A percentile compares a stretch with the other conserved stretches of the same genome.
Conservation (phyloP, 345 rosid species). For the Melastoma malabathricum region DNA sequence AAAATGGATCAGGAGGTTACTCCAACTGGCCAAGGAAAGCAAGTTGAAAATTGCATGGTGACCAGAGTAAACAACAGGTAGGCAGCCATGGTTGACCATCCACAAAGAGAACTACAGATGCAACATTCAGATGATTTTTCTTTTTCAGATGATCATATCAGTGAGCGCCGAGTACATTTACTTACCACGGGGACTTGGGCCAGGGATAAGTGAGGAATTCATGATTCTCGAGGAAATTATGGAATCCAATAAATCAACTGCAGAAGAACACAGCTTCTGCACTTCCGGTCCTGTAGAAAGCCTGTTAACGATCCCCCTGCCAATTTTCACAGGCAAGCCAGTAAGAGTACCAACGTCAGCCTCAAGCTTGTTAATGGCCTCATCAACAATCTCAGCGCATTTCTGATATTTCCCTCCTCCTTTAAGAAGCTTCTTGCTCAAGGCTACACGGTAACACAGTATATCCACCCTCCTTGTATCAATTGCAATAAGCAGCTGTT, state of each 20-base stretch:
- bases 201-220: conserved; percentile 12
- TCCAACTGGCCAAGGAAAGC: too few relatives aligned
- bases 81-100: too few relatives aligned
- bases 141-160: too few relatives aligned
- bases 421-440: conserved; percentile 60
- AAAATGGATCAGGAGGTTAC: not conserved
- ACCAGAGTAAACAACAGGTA: too few relatives aligned
- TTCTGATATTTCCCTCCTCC: conserved; percentile 41
- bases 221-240: conserved; percentile 19
- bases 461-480: conserved; percentile 79
- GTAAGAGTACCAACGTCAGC: conserved; percentile 76
- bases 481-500: conserved; percentile 60
- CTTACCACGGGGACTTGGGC: too few relatives aligned
- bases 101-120: too few relatives aligned
- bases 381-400: conserved; percentile 47
- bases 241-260: conserved; percentile 50
- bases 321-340: conserved; percentile 75
- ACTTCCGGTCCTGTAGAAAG: conserved; percentile 67
- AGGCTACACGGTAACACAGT: conserved; percentile 69
- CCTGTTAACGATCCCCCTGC: conserved; percentile 77
- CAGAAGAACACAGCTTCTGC: conserved; percentile 59
- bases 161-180: too few relatives aligned
- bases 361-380: conserved; percentile 67
- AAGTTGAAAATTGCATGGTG: too few relatives aligned
- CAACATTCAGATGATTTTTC: too few relatives aligned